phyloP scores from a whole-genome alignment of 2,329 filamentous ascomycete genomes.

The Diplodia mutila region DNA sequence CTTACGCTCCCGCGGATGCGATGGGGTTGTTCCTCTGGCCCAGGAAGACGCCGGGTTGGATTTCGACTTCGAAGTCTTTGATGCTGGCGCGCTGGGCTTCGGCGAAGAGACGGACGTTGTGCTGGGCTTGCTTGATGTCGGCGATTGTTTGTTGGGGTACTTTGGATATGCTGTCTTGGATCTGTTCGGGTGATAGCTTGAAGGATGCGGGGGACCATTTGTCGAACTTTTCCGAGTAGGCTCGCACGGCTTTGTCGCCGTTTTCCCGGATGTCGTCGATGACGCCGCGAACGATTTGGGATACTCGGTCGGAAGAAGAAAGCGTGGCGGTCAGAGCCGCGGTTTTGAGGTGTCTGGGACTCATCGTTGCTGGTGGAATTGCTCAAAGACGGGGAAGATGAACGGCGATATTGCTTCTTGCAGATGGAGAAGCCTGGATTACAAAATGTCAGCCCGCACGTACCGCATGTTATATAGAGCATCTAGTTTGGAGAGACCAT shows the following conservation, averaged over 20 bases:
- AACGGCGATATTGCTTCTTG: too few relatives aligned
- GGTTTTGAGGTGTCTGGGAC: neutral
- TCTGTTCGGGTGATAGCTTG: constrained; percentile 50
- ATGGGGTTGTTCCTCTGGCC: constrained; percentile 58
- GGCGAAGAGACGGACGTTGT: constrained; percentile 56
- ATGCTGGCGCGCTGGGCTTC: constrained; percentile 52
- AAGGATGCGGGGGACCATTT: constrained; percentile 57
- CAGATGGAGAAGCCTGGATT: too few relatives aligned
- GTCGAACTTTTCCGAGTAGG: constrained; percentile 59
- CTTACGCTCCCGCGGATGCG: constrained; percentile 50
- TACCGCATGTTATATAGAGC: too few relatives aligned
- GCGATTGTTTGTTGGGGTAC: constrained; percentile 54
- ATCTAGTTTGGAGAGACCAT: too few relatives aligned
- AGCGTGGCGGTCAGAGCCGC: neutral
- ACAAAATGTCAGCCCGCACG: too few relatives aligned
- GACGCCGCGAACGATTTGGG: constrained; percentile 50
- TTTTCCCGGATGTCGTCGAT: constrained; percentile 53
- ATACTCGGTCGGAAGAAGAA: neutral
- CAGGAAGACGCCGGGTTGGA: constrained; percentile 48
- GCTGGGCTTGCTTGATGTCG: constrained; percentile 58
- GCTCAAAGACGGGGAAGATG: too few relatives aligned
- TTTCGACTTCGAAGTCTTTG: constrained; percentile 53
- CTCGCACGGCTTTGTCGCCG: constrained; percentile 54
- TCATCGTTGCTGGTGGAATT: neutral
- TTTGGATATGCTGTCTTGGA: constrained; percentile 49